phyloP scores from a whole-genome alignment of 2,329 filamentous ascomycete species.

The Claviceps sp. region DNA sequence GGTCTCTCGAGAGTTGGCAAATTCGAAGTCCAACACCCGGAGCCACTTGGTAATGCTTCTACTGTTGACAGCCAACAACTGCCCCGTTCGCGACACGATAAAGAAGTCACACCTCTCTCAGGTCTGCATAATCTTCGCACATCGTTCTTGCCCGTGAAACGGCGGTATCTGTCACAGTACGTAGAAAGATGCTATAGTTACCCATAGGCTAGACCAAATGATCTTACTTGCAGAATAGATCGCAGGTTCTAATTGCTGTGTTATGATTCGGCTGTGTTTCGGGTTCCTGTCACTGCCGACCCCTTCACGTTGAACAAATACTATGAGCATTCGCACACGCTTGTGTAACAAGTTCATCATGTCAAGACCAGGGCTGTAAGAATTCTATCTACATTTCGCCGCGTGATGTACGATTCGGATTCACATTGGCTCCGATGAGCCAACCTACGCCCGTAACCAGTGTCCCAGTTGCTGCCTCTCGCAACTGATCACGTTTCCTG shows the following conservation, averaged over 20 bases:
- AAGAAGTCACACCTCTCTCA: neutral
- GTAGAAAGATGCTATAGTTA: neutral
- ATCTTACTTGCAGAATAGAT: neutral
- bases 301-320: too few relatives aligned
- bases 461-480: slow-evolving; percentile 53
- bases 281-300: neutral
- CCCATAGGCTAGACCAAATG: neutral
- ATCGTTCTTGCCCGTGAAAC: neutral
- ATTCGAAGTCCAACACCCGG: neutral
- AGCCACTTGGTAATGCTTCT: neutral
- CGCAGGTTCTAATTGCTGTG: neutral
- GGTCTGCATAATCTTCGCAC: neutral
- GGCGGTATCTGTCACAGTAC: neutral
- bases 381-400: neutral
- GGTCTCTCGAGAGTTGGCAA: too few relatives aligned
- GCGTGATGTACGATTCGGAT: slow-evolving; percentile 7
- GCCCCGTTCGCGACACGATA: neutral
- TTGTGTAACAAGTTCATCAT: neutral
- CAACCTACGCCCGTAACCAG: slow-evolving; percentile 54
- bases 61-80: neutral
- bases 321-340: neutral
- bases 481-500: slow-evolving; percentile 59
- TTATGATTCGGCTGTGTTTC: neutral
- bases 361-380: neutral
- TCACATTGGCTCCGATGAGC: slow-evolving; percentile 45